Evolutionary conservation across 441 rosid species (phyloP).

Genomic region (Capsella rubella): DNA sequence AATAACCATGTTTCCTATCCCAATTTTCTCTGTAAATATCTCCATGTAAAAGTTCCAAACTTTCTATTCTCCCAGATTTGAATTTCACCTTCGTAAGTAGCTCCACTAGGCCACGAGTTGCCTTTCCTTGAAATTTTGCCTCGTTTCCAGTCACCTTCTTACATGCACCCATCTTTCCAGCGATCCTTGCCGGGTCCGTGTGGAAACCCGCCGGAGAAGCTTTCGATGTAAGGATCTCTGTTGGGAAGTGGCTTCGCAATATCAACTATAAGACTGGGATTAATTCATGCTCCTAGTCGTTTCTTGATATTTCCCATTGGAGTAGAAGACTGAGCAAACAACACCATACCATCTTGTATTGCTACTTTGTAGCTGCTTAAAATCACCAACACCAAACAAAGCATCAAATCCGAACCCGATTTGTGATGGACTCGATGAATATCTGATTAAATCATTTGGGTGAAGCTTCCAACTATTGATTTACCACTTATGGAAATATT

Average conservation of each 20-base stretch:
- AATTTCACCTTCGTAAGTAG: slow-evolving; percentile 56
- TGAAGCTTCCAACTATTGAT: too few relatives aligned
- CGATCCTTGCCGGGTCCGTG: slow-evolving; percentile 60
- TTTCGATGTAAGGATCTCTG: slow-evolving; percentile 58
- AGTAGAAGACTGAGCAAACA: slow-evolving; percentile 36
- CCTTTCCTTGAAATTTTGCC: slow-evolving; percentile 59
- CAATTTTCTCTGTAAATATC: slow-evolving; percentile 56
- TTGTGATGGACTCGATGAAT: too few relatives aligned
- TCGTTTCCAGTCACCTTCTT: slow-evolving; percentile 59
- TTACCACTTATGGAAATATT: too few relatives aligned
- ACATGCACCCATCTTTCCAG: slow-evolving; percentile 66
- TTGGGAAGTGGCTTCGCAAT: slow-evolving; percentile 51
- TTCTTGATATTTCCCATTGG: slow-evolving; percentile 65
- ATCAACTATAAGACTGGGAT: slow-evolving; percentile 40
- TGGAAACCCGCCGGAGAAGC: slow-evolving; percentile 53
- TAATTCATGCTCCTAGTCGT: slow-evolving; percentile 59
- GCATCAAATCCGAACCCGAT: too few relatives aligned
- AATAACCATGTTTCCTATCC: slow-evolving; percentile 58
- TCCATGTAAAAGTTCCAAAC: slow-evolving; percentile 59
- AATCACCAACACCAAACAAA: too few relatives aligned
- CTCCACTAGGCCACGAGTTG: slow-evolving; percentile 61
- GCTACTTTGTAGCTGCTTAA: background rate
- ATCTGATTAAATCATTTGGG: too few relatives aligned
- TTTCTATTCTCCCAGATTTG: slow-evolving; percentile 57
- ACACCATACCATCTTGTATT: slow-evolving; percentile 32